Evolutionary conservation across 257 asterid genomes (phyloP).

Genomic region (Jacaranda copaia): DNA sequence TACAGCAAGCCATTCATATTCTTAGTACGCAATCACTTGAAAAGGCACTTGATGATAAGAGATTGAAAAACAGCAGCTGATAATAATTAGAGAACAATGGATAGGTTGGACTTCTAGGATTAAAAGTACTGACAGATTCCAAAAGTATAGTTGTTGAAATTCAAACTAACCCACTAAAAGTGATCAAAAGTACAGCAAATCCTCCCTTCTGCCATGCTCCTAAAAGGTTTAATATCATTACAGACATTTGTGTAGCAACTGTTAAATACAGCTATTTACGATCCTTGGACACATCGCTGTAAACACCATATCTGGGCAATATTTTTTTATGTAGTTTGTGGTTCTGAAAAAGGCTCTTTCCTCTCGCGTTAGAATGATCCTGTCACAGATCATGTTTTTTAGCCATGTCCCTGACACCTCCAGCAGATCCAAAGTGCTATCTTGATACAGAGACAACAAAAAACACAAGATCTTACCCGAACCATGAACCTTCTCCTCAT

Average conservation of each 20-base stretch:
- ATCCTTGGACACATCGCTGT: background rate
- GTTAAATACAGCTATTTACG: background rate
- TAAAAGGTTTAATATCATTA: background rate
- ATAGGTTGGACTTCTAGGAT: background rate
- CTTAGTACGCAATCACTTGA: too few relatives aligned
- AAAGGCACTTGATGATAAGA: too few relatives aligned
- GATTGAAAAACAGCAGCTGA: too few relatives aligned
- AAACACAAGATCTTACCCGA: background rate
- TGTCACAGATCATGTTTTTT: background rate
- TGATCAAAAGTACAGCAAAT: background rate
- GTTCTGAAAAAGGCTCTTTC: background rate
- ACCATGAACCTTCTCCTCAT: background rate
- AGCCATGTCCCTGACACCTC: background rate
- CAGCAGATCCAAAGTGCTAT: background rate
- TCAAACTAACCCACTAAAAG: background rate
- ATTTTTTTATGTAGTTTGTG: too few relatives aligned
- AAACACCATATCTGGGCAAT: too few relatives aligned
- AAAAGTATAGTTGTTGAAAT: background rate
- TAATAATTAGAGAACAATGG: background rate
- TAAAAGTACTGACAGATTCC: background rate
- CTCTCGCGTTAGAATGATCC: too few relatives aligned
- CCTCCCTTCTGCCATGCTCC: background rate
- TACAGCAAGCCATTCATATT: background rate
- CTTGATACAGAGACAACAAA: background rate
- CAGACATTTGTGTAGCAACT: background rate